phyloP scores from a whole-genome alignment of 1,139 yeast species.

The Yamadazyma kanchanaburiensis region DNA sequence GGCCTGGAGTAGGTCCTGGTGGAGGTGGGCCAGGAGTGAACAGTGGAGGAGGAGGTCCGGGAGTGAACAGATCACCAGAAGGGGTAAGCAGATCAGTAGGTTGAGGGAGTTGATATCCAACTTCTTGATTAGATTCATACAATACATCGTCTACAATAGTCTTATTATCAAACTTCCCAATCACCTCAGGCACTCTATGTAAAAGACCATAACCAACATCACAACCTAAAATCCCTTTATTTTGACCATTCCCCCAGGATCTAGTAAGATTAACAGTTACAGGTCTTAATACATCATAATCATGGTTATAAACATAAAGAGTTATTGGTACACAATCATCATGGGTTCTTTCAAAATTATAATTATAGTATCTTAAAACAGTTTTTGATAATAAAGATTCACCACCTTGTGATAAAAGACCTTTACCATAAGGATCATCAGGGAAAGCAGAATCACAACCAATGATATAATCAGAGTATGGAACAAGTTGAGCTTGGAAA shows the following conservation, averaged over 20 bases:
- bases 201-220: conserved; percentile 91
- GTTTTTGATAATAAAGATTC: conserved; percentile 75
- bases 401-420: conserved; percentile 76
- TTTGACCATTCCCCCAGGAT: conserved; percentile 49
- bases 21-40: conserved; percentile 13
- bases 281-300: conserved; percentile 80
- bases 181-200: conserved; percentile 76
- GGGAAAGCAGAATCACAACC: conserved; percentile 68
- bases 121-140: conserved; percentile 26
- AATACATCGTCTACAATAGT: conserved; percentile 36
- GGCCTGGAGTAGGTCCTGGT: conserved; percentile 12
- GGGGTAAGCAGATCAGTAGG: conserved; percentile 10
- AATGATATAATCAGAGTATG: conserved; percentile 84
- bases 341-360: conserved; percentile 35
- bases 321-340: conserved; percentile 39
- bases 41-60: conserved; percentile 7
- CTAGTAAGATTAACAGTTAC: conserved; percentile 62
- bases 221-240: conserved; percentile 81
- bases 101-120: conserved; percentile 12
- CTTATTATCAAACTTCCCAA: conserved; percentile 43
- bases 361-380: conserved; percentile 53
- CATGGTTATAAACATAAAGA: conserved; percentile 85
- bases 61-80: conserved; percentile 8
- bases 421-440: conserved; percentile 46
- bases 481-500: conserved; percentile 74